These are phyloP conservation scores for Vicia faba DNA, from an alignment of 306 rosid genomes.

Conservation along the genomic window DNA sequence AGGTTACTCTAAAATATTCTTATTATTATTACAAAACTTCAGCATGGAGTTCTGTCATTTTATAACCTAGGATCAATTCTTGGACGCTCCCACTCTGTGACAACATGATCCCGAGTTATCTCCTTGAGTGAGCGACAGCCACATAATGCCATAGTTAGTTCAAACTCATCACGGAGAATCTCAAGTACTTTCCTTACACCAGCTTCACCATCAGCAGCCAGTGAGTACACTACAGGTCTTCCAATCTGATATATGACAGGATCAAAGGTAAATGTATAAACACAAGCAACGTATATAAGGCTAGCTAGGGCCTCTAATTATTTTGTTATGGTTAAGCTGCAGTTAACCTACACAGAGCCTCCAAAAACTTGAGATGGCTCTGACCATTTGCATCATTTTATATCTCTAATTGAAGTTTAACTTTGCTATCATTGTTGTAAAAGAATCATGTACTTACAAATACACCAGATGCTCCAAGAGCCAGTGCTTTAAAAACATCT, in stretches of 20 bases:
- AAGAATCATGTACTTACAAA: slow-evolving; percentile 54
- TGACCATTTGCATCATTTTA: no score
- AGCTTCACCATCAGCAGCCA: slow-evolving; percentile 92
- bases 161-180: slow-evolving; percentile 82
- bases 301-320: not conserved
- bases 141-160: slow-evolving; percentile 83
- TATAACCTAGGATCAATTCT: slow-evolving; percentile 48
- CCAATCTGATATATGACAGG: slow-evolving; percentile 60
- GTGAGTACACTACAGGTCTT: slow-evolving; percentile 80
- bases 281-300: slow-evolving; percentile 12
- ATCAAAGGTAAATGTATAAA: not conserved
- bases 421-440: not conserved
- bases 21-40: no score
- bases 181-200: slow-evolving; percentile 86
- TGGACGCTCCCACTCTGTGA: slow-evolving; percentile 67
- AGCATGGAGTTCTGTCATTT: slow-evolving; percentile 5
- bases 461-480: slow-evolving; percentile 19
- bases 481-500: slow-evolving; percentile 82
- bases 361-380: not conserved
- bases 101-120: slow-evolving; percentile 74
- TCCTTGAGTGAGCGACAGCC: slow-evolving; percentile 88
- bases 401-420: no score
- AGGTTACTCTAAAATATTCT: no score
- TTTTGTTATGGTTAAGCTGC: no score
- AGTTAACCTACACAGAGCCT: no score